Conservation (phyloP, 2,329 filamentous ascomycete species). For the Talaromyces atroroseus region DNA sequence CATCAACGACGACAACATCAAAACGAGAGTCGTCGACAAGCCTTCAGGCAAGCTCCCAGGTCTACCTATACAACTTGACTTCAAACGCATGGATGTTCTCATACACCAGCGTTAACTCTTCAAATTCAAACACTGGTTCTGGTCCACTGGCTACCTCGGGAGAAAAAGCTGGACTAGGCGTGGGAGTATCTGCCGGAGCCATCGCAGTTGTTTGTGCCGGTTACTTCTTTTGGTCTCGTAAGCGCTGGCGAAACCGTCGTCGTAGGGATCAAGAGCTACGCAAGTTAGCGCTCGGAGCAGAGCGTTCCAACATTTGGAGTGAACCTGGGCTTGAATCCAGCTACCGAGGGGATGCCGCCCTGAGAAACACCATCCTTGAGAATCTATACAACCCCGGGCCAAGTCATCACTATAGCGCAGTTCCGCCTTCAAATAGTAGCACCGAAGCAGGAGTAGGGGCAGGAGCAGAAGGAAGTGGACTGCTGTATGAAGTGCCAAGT, state of each 20-base stretch:
- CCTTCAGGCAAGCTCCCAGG: conserved; percentile 37
- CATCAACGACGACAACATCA: conserved; percentile 27
- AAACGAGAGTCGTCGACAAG: conserved; percentile 29
- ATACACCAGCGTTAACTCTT: conserved; percentile 47
- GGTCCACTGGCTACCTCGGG: conserved; percentile 25
- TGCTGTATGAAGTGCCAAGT: conserved; percentile 37
- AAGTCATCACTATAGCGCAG: conserved; percentile 12
- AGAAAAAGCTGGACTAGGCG: conserved; percentile 55
- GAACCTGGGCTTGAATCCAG: conserved; percentile 36
- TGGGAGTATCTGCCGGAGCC: conserved; percentile 61
- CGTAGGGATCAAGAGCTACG: conserved; percentile 52
- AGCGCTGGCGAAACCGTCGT: conserved; percentile 36
- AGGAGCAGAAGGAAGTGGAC: conserved; percentile 37
- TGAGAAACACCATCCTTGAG: conserved; percentile 10
- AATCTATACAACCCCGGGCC: conserved; percentile 8
- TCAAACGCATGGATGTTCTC: conserved; percentile 54
- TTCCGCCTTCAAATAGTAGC: conserved; percentile 22
- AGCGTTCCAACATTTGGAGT: conserved; percentile 43
- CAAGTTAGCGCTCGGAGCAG: conserved; percentile 47
- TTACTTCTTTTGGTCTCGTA: conserved; percentile 48
- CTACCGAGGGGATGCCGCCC: conserved; percentile 20
- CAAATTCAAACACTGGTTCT: conserved; percentile 16
- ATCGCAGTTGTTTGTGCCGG: conserved; percentile 45
- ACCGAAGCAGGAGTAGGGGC: conserved; percentile 27
- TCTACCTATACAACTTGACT: conserved; percentile 58